These are phyloP conservation scores for Peziza echinospora DNA, from an alignment of 495 filamentous ascomycete genomes.

Conservation along the genomic window DNA sequence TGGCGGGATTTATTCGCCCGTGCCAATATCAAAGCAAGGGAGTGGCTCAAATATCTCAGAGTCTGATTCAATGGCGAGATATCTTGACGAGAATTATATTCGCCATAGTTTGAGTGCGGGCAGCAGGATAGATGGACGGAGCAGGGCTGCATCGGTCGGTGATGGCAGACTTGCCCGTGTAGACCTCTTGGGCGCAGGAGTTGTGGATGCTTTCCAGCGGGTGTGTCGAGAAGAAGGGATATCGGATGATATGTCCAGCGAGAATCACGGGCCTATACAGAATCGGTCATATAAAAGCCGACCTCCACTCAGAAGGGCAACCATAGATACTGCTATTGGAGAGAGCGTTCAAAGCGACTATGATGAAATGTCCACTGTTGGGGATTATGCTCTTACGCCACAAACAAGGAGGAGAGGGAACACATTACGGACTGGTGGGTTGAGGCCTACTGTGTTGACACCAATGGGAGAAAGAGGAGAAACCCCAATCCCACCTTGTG, in stretches of 20 bases:
- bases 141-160: not conserved
- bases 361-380: not conserved
- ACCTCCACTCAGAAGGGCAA: not conserved
- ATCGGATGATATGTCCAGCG: not conserved
- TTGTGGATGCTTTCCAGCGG: conserved; percentile 48
- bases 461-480: no score
- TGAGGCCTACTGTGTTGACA: no score
- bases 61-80: not conserved
- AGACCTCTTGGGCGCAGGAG: conserved; percentile 59
- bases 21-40: not conserved
- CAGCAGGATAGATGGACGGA: not conserved
- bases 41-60: not conserved
- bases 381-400: not conserved
- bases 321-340: not conserved
- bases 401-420: not conserved
- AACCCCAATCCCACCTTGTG: no score
- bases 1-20: not conserved
- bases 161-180: conserved; percentile 21
- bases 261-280: not conserved
- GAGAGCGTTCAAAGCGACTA: not conserved
- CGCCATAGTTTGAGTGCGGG: not conserved
- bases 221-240: conserved; percentile 34
- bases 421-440: no score
- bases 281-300: not conserved
- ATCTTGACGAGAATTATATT: not conserved